phyloP scores from a whole-genome alignment of 768 basidiomycete genomes.

The Kondoa subrosea region DNA sequence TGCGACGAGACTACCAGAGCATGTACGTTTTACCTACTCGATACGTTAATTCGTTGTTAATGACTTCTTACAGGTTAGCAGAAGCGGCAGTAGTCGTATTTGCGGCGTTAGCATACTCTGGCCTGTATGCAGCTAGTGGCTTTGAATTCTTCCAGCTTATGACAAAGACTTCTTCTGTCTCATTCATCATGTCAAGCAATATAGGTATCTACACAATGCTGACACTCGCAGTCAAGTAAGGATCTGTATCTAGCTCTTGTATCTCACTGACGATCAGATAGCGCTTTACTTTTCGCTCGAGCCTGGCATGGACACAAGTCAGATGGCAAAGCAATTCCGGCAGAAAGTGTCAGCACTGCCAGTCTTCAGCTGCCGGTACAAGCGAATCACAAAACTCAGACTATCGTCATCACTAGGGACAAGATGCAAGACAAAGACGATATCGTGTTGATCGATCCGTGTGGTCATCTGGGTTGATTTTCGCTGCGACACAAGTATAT shows the following conservation, averaged over 20 bases:
- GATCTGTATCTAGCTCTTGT: not conserved
- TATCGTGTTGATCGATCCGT: not conserved
- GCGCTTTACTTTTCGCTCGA: not conserved
- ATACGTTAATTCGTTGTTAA: no score
- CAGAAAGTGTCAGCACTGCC: not conserved
- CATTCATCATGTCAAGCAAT: not conserved
- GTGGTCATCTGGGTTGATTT: not conserved
- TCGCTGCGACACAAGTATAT: no score
- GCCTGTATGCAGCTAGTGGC: not conserved
- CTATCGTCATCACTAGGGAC: not conserved
- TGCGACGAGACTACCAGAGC: not conserved
- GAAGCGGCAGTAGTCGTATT: not conserved
- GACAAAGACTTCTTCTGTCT: not conserved
- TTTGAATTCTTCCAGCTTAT: not conserved
- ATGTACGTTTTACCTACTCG: not conserved
- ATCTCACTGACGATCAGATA: not conserved
- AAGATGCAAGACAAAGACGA: not conserved
- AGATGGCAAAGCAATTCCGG: not conserved
- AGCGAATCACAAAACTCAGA: not conserved
- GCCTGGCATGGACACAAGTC: not conserved
- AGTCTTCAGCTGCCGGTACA: not conserved
- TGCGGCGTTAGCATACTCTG: not conserved
- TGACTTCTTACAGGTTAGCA: not conserved
- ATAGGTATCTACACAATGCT: not conserved
- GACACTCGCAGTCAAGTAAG: not conserved